Conservation (phyloP, 2,329 filamentous ascomycete genomes). For the Fusarium protoensiforme region DNA sequence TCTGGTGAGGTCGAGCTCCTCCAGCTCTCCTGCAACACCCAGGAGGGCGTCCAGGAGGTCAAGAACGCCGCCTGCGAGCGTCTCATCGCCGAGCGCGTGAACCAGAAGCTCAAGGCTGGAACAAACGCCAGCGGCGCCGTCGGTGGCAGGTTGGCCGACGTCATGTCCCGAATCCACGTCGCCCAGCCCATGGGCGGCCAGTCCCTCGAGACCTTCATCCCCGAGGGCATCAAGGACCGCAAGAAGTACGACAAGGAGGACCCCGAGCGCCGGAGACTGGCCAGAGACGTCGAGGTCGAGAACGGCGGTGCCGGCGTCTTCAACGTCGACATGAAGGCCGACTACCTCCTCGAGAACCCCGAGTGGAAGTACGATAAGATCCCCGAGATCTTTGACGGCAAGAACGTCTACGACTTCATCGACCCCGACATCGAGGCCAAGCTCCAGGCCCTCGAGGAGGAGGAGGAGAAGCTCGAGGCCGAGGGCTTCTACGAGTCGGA, state of each 20-base stretch:
- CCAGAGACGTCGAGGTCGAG: slow-evolving; percentile 89
- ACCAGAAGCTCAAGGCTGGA: slow-evolving; percentile 94
- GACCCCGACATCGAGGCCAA: slow-evolving; percentile 97
- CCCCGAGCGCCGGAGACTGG: slow-evolving; percentile 82
- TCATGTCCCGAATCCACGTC: slow-evolving; percentile 95
- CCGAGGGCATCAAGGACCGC: slow-evolving; percentile 81
- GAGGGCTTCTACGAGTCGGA: slow-evolving; percentile 96
- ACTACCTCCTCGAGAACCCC: slow-evolving; percentile 86
- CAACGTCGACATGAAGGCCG: slow-evolving; percentile 90
- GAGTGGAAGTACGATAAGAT: slow-evolving; percentile 98
- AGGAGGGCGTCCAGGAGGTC: slow-evolving; percentile 92
- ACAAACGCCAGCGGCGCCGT: slow-evolving; percentile 80
- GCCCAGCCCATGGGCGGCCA: slow-evolving; percentile 90
- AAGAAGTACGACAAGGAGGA: slow-evolving; percentile 93
- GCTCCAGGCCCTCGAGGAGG: slow-evolving; percentile 89
- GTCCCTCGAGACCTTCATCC: slow-evolving; percentile 84
- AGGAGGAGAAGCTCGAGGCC: slow-evolving; percentile 91
- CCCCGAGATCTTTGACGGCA: slow-evolving; percentile 92
- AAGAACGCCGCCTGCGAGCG: slow-evolving; percentile 96
- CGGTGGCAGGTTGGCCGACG: slow-evolving; percentile 85
- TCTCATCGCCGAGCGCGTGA: slow-evolving; percentile 90
- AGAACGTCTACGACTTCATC: slow-evolving; percentile 97
- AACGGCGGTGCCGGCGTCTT: slow-evolving; percentile 96
- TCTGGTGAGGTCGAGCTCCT: slow-evolving; percentile 92
- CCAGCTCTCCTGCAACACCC: slow-evolving; percentile 93